A percentile compares a stretch with the other conserved stretches of the same genome.
These are phyloP conservation scores for Lentinula aciculospora DNA, from an alignment of 768 basidiomycete species.

Conservation along the genomic window DNA sequence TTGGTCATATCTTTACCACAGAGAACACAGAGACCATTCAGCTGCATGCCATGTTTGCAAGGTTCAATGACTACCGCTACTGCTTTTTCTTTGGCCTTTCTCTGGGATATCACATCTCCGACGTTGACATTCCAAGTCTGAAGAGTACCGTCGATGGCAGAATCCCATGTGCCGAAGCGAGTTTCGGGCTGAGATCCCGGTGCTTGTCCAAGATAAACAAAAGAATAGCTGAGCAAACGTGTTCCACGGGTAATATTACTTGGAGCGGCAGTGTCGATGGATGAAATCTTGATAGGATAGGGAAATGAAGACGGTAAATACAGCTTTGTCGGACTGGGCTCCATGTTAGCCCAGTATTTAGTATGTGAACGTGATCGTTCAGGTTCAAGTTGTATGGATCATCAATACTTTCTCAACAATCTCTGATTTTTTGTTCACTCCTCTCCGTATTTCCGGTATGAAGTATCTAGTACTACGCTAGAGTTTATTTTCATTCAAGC, in stretches of 20 bases:
- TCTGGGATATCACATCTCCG: constrained; percentile 59
- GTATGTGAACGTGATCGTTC: constrained; percentile 7
- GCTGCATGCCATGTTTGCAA: constrained; percentile 94
- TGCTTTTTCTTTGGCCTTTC: constrained; percentile 53
- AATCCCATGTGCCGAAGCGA: constrained; percentile 89
- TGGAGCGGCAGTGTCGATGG: constrained; percentile 47
- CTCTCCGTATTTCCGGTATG: not conserved
- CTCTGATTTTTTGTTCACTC: not conserved
- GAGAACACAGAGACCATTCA: constrained; percentile 86
- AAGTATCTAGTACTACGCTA: not conserved
- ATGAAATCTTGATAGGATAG: constrained; percentile 80
- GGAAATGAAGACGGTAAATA: constrained; percentile 74
- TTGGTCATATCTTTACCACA: constrained; percentile 95
- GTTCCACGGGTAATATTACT: constrained; percentile 60
- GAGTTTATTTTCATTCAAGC: constrained; percentile 15
- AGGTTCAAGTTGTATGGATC: constrained; percentile 4
- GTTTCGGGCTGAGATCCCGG: constrained; percentile 51
- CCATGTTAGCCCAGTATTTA: not conserved
- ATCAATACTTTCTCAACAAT: not conserved
- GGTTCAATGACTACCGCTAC: constrained; percentile 75
- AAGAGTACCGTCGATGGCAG: constrained; percentile 74
- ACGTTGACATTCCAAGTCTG: constrained; percentile 62
- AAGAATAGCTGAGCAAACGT: constrained; percentile 81
- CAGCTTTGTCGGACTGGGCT: constrained; percentile 63
- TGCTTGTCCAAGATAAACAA: constrained; percentile 46